These are phyloP conservation scores for Ogataea populi-albae DNA, from an alignment of 805 yeast species.

Conservation along the genomic window DNA sequence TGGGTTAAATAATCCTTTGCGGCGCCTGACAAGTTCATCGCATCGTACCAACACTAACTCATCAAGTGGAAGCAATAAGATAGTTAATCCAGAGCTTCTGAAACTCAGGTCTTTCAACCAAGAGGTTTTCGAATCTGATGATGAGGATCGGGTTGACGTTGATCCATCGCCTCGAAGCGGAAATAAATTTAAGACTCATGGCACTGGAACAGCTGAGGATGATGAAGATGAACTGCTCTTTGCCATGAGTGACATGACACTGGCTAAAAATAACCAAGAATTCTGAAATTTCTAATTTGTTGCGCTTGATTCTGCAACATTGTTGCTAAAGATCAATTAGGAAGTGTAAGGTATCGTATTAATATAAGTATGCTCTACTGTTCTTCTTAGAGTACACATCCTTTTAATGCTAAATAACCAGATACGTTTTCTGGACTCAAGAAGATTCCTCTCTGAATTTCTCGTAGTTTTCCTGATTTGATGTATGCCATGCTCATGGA, in stretches of 20 bases:
- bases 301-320: too few species aligned
- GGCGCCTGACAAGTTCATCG: constrained; percentile 15
- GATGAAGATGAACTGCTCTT: constrained; percentile 67
- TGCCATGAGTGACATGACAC: constrained; percentile 71
- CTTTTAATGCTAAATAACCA: constrained; percentile 23
- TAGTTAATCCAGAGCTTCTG: constrained; percentile 27
- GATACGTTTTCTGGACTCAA: constrained; percentile 51
- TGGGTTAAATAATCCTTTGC: constrained; percentile 6
- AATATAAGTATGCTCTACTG: too few species aligned
- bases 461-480: constrained; percentile 45
- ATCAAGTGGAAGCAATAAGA: constrained; percentile 11
- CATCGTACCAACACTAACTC: constrained; percentile 18
- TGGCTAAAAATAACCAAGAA: constrained; percentile 27
- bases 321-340: too few species aligned
- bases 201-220: constrained; percentile 36
- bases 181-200: constrained; percentile 2
- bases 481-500: constrained; percentile 53
- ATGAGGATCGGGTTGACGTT: constrained; percentile 30
- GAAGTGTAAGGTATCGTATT: too few species aligned
- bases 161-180: constrained; percentile 9
- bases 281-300: constrained; percentile 9
- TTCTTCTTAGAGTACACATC: constrained; percentile 4
- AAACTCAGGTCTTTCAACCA: constrained; percentile 31
- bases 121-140: constrained; percentile 33
- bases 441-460: constrained; percentile 66